A percentile compares a stretch with the other conserved stretches of the same genome.
Conservation (phyloP, 2,329 filamentous ascomycete species). For the Fusarium palustre region DNA sequence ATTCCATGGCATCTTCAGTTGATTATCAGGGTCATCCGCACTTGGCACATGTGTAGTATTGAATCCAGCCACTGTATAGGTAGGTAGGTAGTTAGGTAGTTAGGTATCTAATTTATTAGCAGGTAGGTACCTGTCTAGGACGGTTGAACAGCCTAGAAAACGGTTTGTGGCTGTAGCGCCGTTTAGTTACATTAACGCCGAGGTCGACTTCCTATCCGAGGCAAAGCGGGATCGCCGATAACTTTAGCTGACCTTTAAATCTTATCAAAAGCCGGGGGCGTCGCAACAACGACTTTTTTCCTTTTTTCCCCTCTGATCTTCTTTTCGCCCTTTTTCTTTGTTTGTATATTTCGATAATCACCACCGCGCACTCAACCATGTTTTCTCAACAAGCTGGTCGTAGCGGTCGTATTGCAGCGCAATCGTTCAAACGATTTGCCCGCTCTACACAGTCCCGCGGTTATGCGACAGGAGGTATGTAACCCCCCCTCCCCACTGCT, state of each 20-base stretch:
- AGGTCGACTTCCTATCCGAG: constrained; percentile 41
- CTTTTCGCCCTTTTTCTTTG: neutral
- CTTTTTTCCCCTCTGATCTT: neutral
- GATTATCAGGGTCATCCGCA: constrained; percentile 4
- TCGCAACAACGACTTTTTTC: constrained; percentile 11
- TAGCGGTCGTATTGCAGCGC: constrained; percentile 43
- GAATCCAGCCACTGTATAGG: constrained; percentile 1
- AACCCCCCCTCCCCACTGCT: neutral
- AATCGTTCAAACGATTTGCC: constrained; percentile 38
- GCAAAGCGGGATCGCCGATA: constrained; percentile 38
- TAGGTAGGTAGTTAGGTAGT: too few relatives aligned
- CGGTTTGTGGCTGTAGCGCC: neutral
- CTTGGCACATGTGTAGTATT: constrained; percentile 6
- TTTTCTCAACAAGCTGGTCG: constrained; percentile 44
- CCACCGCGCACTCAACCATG: constrained; percentile 24
- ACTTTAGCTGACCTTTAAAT: constrained; percentile 25
- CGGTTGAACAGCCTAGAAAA: neutral
- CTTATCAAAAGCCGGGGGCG: constrained; percentile 27
- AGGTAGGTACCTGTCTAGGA: neutral
- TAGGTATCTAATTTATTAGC: too few relatives aligned
- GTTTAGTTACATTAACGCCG: constrained; percentile 41
- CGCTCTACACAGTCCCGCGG: constrained; percentile 38
- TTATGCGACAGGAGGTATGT: constrained; percentile 48
- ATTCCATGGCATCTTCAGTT: neutral
- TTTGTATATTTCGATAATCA: neutral